Base-by-base conservation (phyloP, 768 basidiomycete genomes). In the Leccinum broughii region DNA sequence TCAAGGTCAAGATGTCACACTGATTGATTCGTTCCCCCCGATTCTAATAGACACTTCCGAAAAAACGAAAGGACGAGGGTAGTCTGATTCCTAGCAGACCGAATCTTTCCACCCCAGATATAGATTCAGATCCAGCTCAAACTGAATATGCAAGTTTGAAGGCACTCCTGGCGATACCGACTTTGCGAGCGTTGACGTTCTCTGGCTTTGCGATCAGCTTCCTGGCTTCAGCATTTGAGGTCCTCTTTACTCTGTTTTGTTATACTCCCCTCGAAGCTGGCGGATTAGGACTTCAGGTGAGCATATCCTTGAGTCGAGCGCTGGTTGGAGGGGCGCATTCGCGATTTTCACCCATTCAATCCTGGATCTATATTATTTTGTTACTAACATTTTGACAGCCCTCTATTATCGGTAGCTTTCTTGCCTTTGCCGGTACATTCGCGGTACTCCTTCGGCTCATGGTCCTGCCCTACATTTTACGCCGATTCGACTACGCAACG, bases 381-480 rank as follows among this genome's bases (percentile, higher is more conserved):
- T 57, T 57, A 28, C 53, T 37, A 2, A 41, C 37, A 6, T 54
- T 35, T 34, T 52, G 10, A 17, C 63, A 85, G 82, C 76, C 81
- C 5, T 76, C 79, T 26, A 74, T 84, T 62, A 87, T 85, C 54
- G 85, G 86, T 5, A 79, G 79, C 57, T 77, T 82, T 22, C 81
- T 87, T 48, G 80, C 85, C 9, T 70, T 78, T 28, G 78, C 81
- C 3, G 83, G 83, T 37, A 59, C 67, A n/a, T 75, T 81, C 41
- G 77, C 85, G 4, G 77, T 78, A 20, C 49, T 73, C 6, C 77
- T 83, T 41, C 84, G 85, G 62, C 67, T 85, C 15, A 69, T 79
- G 59, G 63, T 79, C 51, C 77, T 86, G 73, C 84, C 85, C 14
- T 60, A 64, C 15, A 52, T 64, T 41, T 22, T 64, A 17, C 54